A percentile compares a stretch with the other conserved stretches of the same genome.
Evolutionary conservation across 257 asterid species (phyloP).

Genomic region (Craterostigma plantagineum): DNA sequence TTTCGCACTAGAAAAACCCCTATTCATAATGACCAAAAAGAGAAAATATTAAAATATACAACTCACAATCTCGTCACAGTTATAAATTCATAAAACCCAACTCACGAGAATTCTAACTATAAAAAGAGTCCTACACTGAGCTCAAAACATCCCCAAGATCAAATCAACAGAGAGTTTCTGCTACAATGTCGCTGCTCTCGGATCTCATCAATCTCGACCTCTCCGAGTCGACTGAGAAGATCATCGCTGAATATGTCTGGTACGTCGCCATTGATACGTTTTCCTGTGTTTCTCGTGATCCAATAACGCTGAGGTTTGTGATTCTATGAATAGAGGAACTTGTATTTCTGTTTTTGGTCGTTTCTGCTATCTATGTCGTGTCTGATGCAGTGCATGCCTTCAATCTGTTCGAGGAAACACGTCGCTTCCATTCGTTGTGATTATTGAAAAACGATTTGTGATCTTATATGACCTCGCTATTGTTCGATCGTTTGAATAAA

Average conservation of each 20-base stretch:
- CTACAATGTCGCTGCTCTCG: slow-evolving; percentile 4
- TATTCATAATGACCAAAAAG: too few relatives aligned
- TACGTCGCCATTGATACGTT: background rate
- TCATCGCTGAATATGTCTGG: slow-evolving; percentile 9
- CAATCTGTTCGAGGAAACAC: too few relatives aligned
- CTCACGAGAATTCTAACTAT: too few relatives aligned
- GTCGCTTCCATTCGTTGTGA: too few relatives aligned
- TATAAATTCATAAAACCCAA: too few relatives aligned
- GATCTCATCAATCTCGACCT: slow-evolving; percentile 7
- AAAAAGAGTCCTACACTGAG: too few relatives aligned
- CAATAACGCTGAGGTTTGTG: too few relatives aligned
- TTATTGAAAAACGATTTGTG: too few relatives aligned
- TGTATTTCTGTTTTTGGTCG: background rate
- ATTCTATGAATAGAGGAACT: background rate
- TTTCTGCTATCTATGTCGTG: background rate
- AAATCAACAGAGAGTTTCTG: background rate
- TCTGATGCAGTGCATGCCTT: background rate
- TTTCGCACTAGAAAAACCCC: too few relatives aligned
- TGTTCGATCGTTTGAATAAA: background rate
- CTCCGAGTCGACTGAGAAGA: slow-evolving; percentile 6
- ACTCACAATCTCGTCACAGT: too few relatives aligned
- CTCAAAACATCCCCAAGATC: background rate
- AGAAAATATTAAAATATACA: too few relatives aligned
- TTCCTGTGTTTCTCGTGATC: too few relatives aligned
- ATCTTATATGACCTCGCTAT: background rate